Evolutionary conservation across 2,329 filamentous ascomycete genomes (phyloP).

Genomic region (Paramyrothecium roridum): DNA sequence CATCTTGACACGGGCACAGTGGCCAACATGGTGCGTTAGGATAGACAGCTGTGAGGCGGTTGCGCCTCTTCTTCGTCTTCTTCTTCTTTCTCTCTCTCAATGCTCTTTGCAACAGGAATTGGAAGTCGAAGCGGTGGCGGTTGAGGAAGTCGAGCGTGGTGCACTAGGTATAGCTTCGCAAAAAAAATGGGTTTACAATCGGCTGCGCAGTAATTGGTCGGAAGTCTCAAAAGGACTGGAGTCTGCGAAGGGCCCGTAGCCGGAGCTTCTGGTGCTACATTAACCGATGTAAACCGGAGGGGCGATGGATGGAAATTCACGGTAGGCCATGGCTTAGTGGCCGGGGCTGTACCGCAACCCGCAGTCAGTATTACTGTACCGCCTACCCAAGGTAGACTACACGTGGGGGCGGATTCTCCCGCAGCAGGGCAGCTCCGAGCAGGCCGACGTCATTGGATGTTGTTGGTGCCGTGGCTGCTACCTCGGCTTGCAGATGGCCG

Average conservation of each 20-base stretch:
- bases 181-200: not conserved
- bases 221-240: not conserved
- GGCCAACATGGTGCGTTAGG: constrained; percentile 26
- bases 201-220: constrained; percentile 12
- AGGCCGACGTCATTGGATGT: no score
- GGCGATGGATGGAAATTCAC: not conserved
- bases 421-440: no score
- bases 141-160: not conserved
- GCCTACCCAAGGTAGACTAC: no score
- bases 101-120: not conserved
- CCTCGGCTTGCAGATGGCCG: no score
- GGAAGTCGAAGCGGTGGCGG: not conserved
- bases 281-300: not conserved
- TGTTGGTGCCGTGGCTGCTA: no score
- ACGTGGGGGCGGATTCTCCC: no score
- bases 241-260: not conserved
- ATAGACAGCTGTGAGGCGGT: not conserved
- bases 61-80: not conserved
- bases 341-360: no score
- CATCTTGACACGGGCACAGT: constrained; percentile 34
- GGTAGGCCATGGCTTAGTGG: not conserved
- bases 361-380: no score
- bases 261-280: not conserved
- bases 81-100: not conserved
- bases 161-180: not conserved